A percentile compares a stretch with the other conserved stretches of the same genome.
These are phyloP conservation scores for Chytriomyces confervae DNA, from an alignment of 192 early-diverging fungal genomes.

Conservation along the genomic window DNA sequence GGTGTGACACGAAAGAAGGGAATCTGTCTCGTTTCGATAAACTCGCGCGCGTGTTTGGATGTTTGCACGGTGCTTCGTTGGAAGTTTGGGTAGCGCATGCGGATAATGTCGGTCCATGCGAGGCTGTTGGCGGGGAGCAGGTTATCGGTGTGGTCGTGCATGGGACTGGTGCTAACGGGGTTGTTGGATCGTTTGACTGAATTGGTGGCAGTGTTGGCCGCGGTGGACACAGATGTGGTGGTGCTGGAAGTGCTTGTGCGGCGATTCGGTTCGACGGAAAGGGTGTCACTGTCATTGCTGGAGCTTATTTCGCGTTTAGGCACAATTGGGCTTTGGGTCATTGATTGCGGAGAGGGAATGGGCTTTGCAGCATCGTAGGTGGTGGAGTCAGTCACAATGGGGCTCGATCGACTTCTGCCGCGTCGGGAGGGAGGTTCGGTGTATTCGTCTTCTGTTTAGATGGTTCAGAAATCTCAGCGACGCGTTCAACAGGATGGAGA, in stretches of 20 bases:
- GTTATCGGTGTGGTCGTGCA: not conserved
- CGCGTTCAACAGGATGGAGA: too few relatives aligned
- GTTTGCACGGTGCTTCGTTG: constrained; percentile 32
- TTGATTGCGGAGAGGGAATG: constrained; percentile 15
- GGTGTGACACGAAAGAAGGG: constrained; percentile 29
- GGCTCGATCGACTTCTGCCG: too few relatives aligned
- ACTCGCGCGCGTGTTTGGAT: constrained; percentile 30
- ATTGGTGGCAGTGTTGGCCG: not conserved
- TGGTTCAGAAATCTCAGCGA: too few relatives aligned
- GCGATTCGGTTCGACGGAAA: not conserved
- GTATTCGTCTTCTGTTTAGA: too few relatives aligned
- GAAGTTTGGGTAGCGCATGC: constrained; percentile 33
- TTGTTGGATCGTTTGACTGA: not conserved
- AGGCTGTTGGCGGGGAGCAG: constrained; percentile 19
- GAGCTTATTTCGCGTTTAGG: not conserved
- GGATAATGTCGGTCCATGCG: constrained; percentile 35
- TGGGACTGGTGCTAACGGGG: too few relatives aligned
- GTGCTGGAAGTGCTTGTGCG: not conserved
- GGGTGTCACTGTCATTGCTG: not conserved
- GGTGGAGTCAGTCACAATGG: too few relatives aligned
- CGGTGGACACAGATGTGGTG: not conserved
- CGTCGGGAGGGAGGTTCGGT: too few relatives aligned
- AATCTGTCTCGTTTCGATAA: constrained; percentile 21
- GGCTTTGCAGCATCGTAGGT: not conserved
- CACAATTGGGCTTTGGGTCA: not conserved